Percentiles rank a stretch among this genome's conserved stretches.
Evolutionary conservation across 2,329 filamentous ascomycete genomes (phyloP).

Genomic region (Ophiostoma ulmi): DNA sequence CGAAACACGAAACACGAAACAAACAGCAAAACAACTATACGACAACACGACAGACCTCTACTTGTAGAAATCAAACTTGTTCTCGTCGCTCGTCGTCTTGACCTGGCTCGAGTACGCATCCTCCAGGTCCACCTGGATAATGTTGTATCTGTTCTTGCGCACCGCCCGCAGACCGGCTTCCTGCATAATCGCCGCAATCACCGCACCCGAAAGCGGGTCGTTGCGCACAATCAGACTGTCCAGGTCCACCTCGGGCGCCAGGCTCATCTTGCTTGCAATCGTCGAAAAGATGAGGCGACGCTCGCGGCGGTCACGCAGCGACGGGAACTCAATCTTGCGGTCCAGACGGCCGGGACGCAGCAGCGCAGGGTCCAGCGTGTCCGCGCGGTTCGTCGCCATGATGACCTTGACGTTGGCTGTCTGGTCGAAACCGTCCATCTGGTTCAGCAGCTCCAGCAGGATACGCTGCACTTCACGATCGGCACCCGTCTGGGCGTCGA

Average conservation of each 20-base stretch:
- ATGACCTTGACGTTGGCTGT: conserved; percentile 99
- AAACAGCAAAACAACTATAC: neutral
- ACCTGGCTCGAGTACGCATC: conserved; percentile 97
- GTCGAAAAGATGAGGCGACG: conserved; percentile 93
- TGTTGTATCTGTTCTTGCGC: conserved; percentile 97
- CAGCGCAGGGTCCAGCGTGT: conserved; percentile 91
- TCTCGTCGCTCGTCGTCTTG: conserved; percentile 64
- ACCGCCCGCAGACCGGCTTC: conserved; percentile 92
- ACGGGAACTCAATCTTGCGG: conserved; percentile 98
- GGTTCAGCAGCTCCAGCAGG: conserved; percentile 91
- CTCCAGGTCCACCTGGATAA: conserved; percentile 94
- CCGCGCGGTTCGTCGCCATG: conserved; percentile 98
- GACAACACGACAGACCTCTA: conserved; percentile 37
- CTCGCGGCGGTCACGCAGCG: conserved; percentile 85
- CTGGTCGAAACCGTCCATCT: conserved; percentile 99
- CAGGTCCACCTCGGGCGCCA: conserved; percentile 92
- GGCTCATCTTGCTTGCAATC: conserved; percentile 95
- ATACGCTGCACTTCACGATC: conserved; percentile 99
- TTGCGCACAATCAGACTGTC: conserved; percentile 96
- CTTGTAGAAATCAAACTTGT: conserved; percentile 91
- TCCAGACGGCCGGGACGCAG: conserved; percentile 92
- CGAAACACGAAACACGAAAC: neutral
- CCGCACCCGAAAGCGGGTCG: conserved; percentile 87
- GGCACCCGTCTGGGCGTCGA: conserved; percentile 96
- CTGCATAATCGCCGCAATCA: conserved; percentile 99